Base-by-base conservation (phyloP, 2,329 filamentous ascomycete genomes). In the Colletotrichum theobromicola region DNA sequence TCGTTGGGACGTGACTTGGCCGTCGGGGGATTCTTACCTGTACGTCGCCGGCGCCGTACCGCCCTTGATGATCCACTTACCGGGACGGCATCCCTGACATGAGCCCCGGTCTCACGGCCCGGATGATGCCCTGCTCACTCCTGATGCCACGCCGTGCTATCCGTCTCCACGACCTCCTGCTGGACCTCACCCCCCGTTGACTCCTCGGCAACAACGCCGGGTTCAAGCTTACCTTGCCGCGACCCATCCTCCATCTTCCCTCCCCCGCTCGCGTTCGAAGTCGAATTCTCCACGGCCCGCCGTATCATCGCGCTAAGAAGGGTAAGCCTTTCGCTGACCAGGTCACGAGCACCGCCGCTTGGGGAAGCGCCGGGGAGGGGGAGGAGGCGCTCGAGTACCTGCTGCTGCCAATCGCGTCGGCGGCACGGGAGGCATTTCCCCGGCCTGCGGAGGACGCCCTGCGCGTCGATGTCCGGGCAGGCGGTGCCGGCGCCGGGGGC, bases 361-460 rank as follows among this genome's bases (percentile, higher is more conserved):
- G 18, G 9, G 13, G 34, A 18, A 26, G 5, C 24, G 10, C 46
- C n/a, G 67, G 69, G 75, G 24, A 26, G 7, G 21, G 21, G 10
- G 13, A 37, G 28, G 21, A 34, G 24, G 4, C 16, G 63, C 7
- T 32, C 21, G 30, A 55, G 37, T 28, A 67, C 50, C 53, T n/a
- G 26, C 16, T 67, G 46, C 35, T 76, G 74, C 34, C 35, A 24
- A 12, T 66, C 61, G 13, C 63, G 61, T 4, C 74, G 66, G 15
- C 63, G 32, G 46, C 75, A 76, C 50, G 57, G 50, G 30, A 74
- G 68, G 50, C 75, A 76, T 8, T 58, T 30, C 21, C 75, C 75
- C 24, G 7, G 60, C 34, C 16, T 37, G 21, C 75, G 73, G 61
- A 53, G 57, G n/a, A 76, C 73, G 42, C 75, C 75, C 7, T 70